Percentiles rank a stretch among this genome's conserved stretches.
phyloP scores from a whole-genome alignment of 129 eudicot species.

The Cynara cardunculus region DNA sequence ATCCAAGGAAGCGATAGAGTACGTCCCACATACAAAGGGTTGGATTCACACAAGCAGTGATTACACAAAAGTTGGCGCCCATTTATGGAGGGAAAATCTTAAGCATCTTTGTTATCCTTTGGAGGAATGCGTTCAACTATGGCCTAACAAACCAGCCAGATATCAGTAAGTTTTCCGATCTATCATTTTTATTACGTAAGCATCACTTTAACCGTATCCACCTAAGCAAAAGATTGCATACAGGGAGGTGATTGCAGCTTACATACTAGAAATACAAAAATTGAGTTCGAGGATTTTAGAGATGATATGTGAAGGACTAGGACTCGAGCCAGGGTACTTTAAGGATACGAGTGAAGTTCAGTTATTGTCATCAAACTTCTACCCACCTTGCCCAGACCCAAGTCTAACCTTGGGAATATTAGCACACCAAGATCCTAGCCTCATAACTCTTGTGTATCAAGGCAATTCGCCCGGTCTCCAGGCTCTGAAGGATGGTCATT shows the following conservation, averaged over 20 bases:
- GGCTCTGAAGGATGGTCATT: slow-evolving; percentile 42
- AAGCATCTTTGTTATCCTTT: slow-evolving; percentile 63
- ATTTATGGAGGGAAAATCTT: slow-evolving; percentile 72
- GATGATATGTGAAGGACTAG: slow-evolving; percentile 35
- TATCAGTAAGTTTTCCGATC: slow-evolving; percentile 36
- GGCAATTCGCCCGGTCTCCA: slow-evolving; percentile 48
- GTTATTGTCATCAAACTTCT: slow-evolving; percentile 25
- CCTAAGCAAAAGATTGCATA: neutral
- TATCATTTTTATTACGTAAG: neutral
- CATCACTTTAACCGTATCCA: neutral
- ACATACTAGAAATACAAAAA: slow-evolving; percentile 28
- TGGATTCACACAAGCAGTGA: neutral
- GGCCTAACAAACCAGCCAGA: slow-evolving; percentile 55
- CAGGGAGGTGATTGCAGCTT: slow-evolving; percentile 46
- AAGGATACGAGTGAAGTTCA: slow-evolving; percentile 12
- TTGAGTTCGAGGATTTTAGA: slow-evolving; percentile 25
- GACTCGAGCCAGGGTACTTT: slow-evolving; percentile 36
- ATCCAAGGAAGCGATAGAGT: slow-evolving; percentile 12
- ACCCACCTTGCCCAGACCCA: slow-evolving; percentile 73
- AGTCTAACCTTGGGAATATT: slow-evolving; percentile 48
- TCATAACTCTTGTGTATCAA: slow-evolving; percentile 39
- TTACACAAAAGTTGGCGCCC: slow-evolving; percentile 37
- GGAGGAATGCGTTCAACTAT: slow-evolving; percentile 36
- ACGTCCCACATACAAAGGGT: slow-evolving; percentile 7
- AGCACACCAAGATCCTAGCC: slow-evolving; percentile 47